A percentile compares a stretch with the other conserved stretches of the same genome.
phyloP scores from a whole-genome alignment of 306 rosid species.

The Vigna radiata region DNA sequence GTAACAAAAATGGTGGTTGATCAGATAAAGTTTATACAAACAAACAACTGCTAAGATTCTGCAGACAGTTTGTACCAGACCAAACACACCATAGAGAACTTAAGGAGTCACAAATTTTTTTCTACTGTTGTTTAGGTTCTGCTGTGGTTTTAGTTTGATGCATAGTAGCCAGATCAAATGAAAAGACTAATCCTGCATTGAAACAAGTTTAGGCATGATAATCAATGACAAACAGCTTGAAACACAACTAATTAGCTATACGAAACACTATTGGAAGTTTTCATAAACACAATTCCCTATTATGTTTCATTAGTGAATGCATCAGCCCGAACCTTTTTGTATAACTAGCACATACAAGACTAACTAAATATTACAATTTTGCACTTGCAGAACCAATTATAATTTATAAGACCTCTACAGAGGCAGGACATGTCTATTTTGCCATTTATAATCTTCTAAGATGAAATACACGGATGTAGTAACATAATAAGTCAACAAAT shows the following conservation, averaged over 20 bases:
- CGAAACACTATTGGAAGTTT: background rate
- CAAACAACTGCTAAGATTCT: background rate
- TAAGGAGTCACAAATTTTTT: slow-evolving; percentile 10
- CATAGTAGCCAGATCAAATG: background rate
- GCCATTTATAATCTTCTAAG: background rate
- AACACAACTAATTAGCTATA: slow-evolving; percentile 22
- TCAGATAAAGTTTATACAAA: background rate
- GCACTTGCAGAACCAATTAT: background rate
- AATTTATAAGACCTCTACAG: background rate
- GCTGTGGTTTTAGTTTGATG: background rate
- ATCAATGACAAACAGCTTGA: background rate
- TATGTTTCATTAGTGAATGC: slow-evolving; percentile 20
- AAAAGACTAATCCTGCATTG: background rate
- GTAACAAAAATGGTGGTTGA: slow-evolving; percentile 5
- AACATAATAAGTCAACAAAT: background rate
- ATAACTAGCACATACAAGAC: background rate
- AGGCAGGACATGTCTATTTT: background rate
- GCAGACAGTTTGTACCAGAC: background rate
- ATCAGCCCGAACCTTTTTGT: slow-evolving; percentile 11
- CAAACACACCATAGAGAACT: slow-evolving; percentile 2
- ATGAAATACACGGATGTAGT: background rate
- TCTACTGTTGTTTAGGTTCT: background rate
- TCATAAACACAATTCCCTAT: background rate
- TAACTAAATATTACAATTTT: background rate
- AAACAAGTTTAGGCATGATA: slow-evolving; percentile 15